Evolutionary conservation across 1,284 basidiomycete genomes (phyloP), one percentile per base, ranked within the genome.

Genomic region (Rhodofomes roseus): DNA sequence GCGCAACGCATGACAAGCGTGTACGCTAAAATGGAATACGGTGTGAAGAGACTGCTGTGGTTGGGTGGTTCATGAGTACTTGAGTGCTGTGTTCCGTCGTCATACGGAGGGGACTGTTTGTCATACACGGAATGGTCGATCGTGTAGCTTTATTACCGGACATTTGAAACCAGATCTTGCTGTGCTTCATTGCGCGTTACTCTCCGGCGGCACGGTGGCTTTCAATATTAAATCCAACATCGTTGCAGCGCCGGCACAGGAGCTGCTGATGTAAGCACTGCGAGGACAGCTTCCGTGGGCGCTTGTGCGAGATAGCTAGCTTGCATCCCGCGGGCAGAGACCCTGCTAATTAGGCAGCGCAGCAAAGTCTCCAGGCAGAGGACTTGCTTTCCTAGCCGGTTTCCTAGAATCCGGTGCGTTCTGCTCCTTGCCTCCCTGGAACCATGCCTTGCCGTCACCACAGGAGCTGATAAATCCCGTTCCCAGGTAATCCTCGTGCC

Each of bases 21-120:
- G 63, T 89, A 92, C 70, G 85, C 92, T 9, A 92, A 93, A 76
- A 90, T 95, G 84, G 94, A 96, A 71, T 93, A 95, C 71, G 90
- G 91, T 1, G 80, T 95, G 61, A 96, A 95, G 79, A 79, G 93
- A 63, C 77, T 95, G 69, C 74, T 95, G 62, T 96, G 93, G 93
- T 74, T 95, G 54, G 90, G 90, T 55, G 82, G 87, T 65, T 88
- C 69, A 71, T 51, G 40, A 48, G 43, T 11, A n/a, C n/a, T n/a
- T 34, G 31, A 34, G 31, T 11, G 31, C 31, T 34, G 31, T 34
- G 31, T 11, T 34, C 11, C 11, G 11, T 34, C 11, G 11, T 34
- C 31, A 11, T 39, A 18, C 37, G 37, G 12, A 39, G 16, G 37
- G 37, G 16, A 39, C 7, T 36, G 34, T 36, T 7, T 36, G 34